A percentile compares a stretch with the other conserved stretches of the same genome.
Conservation (phyloP, 305 asterid genomes). For the Solanum aculeatissimum region DNA sequence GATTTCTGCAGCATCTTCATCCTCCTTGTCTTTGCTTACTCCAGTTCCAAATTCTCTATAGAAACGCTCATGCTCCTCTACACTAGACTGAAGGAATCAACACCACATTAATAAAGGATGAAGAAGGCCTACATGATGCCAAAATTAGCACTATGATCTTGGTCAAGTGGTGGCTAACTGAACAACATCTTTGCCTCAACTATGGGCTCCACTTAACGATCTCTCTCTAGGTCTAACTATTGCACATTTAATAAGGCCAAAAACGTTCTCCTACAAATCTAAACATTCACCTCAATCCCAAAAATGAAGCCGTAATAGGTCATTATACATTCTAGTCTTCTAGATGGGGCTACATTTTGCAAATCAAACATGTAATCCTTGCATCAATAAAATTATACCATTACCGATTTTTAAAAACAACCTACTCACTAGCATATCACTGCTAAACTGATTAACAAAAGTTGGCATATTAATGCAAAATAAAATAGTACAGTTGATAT, state of each 20-base stretch:
- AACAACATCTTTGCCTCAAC: background rate
- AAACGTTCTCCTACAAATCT: background rate
- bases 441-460: background rate
- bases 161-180: background rate
- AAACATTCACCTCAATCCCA: background rate
- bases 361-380: background rate
- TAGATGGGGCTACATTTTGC: background rate
- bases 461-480: background rate
- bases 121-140: background rate
- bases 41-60: constrained; percentile 66
- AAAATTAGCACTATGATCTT: background rate
- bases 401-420: background rate
- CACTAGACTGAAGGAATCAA: constrained; percentile 35
- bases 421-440: background rate
- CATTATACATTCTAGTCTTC: background rate
- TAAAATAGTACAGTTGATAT: background rate
- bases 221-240: background rate
- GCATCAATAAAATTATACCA: background rate
- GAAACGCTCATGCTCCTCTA: constrained; percentile 73
- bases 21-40: constrained; percentile 32
- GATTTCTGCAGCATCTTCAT: constrained; percentile 34
- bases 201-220: background rate
- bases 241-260: background rate
- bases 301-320: background rate
- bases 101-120: background rate